Evolutionary conservation across 805 yeast genomes (phyloP).

Genomic region (Zygoascus tannicola): DNA sequence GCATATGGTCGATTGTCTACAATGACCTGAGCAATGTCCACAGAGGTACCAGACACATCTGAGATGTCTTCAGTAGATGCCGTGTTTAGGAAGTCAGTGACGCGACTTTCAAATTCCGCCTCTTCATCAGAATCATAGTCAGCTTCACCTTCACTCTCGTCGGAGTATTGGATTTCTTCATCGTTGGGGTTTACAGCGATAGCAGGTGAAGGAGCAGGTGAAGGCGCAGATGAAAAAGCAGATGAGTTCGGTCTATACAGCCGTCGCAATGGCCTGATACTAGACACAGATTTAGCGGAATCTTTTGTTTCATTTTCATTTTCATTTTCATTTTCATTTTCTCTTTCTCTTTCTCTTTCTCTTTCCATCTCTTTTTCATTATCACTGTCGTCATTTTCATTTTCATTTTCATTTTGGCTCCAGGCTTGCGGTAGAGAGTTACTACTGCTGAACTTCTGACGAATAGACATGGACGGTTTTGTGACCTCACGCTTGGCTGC

Average conservation of each 20-base stretch:
- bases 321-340: constrained; percentile 7
- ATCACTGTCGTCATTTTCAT: constrained; percentile 6
- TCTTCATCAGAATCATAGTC: constrained; percentile 40
- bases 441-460: constrained; percentile 27
- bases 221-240: background rate
- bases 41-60: constrained; percentile 67
- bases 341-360: too few relatives aligned
- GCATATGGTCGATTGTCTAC: constrained; percentile 63
- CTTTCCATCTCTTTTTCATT: background rate
- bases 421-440: constrained; percentile 5
- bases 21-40: constrained; percentile 54
- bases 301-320: background rate
- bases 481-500: constrained; percentile 25
- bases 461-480: constrained; percentile 25
- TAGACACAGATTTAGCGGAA: background rate
- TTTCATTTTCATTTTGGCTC: constrained; percentile 7
- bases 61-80: constrained; percentile 67
- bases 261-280: background rate
- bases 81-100: constrained; percentile 67
- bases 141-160: constrained; percentile 34
- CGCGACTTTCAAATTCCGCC: constrained; percentile 49
- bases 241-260: background rate
- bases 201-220: background rate
- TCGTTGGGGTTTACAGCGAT: too few relatives aligned
- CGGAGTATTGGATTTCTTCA: constrained; percentile 3